Conservation (phyloP, 805 yeast species). For the Millerago galiae region DNA sequence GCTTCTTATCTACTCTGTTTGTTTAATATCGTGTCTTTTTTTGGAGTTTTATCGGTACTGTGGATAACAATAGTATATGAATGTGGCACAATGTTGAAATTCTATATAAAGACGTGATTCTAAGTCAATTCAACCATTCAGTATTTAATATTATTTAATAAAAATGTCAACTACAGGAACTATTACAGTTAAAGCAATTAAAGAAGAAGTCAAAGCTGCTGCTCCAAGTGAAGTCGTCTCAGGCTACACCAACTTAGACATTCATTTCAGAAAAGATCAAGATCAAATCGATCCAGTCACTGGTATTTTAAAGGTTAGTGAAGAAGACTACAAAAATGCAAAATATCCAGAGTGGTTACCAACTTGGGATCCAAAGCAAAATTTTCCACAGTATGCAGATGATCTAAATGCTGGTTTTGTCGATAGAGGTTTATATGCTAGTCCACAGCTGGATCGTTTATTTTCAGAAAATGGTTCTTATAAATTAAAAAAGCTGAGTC, state of each 20-base stretch:
- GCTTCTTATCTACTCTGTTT: no score
- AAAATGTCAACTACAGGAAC: slow-evolving; percentile 10
- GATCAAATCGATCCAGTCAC: slow-evolving; percentile 39
- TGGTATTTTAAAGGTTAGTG: slow-evolving; percentile 41
- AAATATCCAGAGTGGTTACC: slow-evolving; percentile 56
- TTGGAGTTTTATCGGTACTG: no score
- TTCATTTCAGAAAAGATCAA: slow-evolving; percentile 45
- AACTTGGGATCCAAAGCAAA: slow-evolving; percentile 58
- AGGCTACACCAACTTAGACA: slow-evolving; percentile 24
- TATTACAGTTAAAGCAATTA: slow-evolving; percentile 9
- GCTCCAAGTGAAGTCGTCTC: slow-evolving; percentile 3
- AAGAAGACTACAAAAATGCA: slow-evolving; percentile 30
- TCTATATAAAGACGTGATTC: neutral
- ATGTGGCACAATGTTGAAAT: no score
- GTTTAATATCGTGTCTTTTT: no score
- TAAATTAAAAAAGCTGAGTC: slow-evolving; percentile 42
- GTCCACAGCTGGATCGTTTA: slow-evolving; percentile 45
- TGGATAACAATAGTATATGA: no score
- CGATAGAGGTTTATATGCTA: slow-evolving; percentile 68
- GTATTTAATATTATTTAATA: neutral
- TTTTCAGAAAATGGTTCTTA: slow-evolving; percentile 32
- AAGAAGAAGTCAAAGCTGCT: neutral
- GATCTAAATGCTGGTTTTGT: slow-evolving; percentile 40
- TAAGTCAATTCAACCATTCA: neutral
- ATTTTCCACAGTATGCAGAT: slow-evolving; percentile 41